Base-by-base conservation (phyloP, 257 asterid genomes). In the Rubia yunnanensis region DNA sequence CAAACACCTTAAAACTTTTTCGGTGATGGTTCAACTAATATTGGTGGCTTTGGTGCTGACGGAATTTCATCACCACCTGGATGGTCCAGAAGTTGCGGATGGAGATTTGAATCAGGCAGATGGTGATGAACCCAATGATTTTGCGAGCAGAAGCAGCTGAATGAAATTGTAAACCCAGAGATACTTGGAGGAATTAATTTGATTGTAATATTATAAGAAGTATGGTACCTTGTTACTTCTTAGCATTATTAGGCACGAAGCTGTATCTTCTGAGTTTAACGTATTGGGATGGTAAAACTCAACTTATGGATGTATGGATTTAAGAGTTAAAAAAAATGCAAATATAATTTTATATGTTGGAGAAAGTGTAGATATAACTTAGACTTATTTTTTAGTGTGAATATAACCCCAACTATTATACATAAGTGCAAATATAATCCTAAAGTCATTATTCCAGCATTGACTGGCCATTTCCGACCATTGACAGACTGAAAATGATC, bases 81-180 rank as follows among this genome's bases (percentile, higher is more conserved):
- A 30, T 26, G 69, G 32, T 28, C 61, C 69, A 20, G 62, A 52
- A 23, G 13, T 18, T 9, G 5, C 32, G 36, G 63, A 64, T 31
- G 75, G 32, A 10, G 67, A 49, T 15, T 28, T 55, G 69, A 49
- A 68, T 71, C 78, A 75, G 15, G 66, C 72, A 8, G 58, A 48
- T 10, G 60, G 48, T 31, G 75, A 72, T 32, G 73, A 60, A 35
- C 62, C 67, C 41, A 44, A 22, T 7, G 74, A 63, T 69, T 60
- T 41, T 48, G 75, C 65, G 65, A 68, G 72, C 38, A 71, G 59
- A 24, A n/a, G n/a, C n/a, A 54, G 66, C 66, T 73, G 63, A 72
- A 64, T 66, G 49, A 17, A 18, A 20, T 60, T 31, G 61, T 60
- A n/a, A n/a, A 68, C 44, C 73, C 13, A 46, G 64, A 0, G 63